A percentile compares a stretch with the other conserved stretches of the same genome.
phyloP scores from a whole-genome alignment of 164 flowering plant species.

The Umbilicus rupestris region DNA sequence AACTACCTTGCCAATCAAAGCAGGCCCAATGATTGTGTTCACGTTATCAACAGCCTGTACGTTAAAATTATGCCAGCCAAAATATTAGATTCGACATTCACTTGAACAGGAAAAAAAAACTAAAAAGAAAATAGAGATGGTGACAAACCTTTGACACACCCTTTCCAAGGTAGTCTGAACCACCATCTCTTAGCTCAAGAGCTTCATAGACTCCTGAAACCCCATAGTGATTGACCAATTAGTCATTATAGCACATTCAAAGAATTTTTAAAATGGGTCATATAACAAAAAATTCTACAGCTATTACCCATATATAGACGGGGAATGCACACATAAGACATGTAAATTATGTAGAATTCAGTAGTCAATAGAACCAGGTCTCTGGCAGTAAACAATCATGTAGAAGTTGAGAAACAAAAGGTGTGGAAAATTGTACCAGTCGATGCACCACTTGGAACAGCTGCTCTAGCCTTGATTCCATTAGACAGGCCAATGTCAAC shows the following conservation, averaged over 20 bases:
- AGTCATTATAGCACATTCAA: no score
- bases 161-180: slow-evolving; percentile 81
- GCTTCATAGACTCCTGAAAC: slow-evolving; percentile 77
- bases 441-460: slow-evolving; percentile 94
- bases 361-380: no score
- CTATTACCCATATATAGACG: no score
- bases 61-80: background rate
- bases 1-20: slow-evolving; percentile 76
- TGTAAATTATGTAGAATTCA: no score
- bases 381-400: background rate
- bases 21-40: slow-evolving; percentile 72
- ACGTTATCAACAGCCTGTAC: slow-evolving; percentile 74
- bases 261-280: no score
- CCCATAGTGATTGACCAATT: background rate
- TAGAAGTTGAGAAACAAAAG: background rate
- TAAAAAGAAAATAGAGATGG: background rate
- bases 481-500: slow-evolving; percentile 42
- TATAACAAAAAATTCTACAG: no score
- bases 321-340: no score
- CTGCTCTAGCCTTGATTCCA: slow-evolving; percentile 54
- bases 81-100: background rate
- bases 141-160: slow-evolving; percentile 72
- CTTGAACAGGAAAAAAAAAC: background rate
- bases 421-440: slow-evolving; percentile 54
- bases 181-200: slow-evolving; percentile 83